These are phyloP conservation scores for Solanum clarkiae DNA, from an alignment of 257 asterid genomes.

Conservation along the genomic window DNA sequence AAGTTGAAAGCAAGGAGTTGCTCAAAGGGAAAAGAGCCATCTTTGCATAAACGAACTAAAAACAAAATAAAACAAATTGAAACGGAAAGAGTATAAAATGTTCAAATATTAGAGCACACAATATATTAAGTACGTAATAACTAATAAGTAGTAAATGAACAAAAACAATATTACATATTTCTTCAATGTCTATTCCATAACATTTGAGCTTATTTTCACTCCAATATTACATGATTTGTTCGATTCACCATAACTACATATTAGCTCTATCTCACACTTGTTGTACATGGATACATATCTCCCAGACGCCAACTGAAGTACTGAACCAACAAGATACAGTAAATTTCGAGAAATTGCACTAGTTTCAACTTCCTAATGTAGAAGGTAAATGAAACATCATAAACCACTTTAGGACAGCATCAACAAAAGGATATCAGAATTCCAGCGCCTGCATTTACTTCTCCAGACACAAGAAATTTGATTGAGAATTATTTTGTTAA, in stretches of 20 bases:
- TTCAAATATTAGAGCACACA: too few relatives aligned
- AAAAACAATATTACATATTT: not conserved
- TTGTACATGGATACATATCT: not conserved
- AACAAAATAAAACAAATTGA: too few relatives aligned
- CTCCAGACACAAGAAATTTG: not conserved
- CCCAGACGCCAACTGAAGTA: not conserved
- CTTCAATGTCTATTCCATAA: not conserved
- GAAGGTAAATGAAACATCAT: not conserved
- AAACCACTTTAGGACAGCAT: not conserved
- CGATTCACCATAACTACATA: not conserved
- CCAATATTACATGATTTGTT: not conserved
- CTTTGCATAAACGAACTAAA: too few relatives aligned
- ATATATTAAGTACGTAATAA: not conserved
- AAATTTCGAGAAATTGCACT: not conserved
- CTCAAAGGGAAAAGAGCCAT: too few relatives aligned
- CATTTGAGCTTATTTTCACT: not conserved
- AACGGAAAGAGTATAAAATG: too few relatives aligned
- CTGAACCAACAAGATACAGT: not conserved
- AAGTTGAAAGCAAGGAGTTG: too few relatives aligned
- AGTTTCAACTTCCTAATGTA: not conserved
- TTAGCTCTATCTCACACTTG: not conserved
- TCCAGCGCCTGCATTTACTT: not conserved
- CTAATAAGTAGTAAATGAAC: not conserved
- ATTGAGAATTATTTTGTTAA: not conserved
- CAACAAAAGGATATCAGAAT: not conserved